Percentiles rank a stretch among this genome's conserved stretches.
These are phyloP conservation scores for Hapsidospora chrysogenum DNA, from an alignment of 495 filamentous ascomycete genomes.

Conservation along the genomic window DNA sequence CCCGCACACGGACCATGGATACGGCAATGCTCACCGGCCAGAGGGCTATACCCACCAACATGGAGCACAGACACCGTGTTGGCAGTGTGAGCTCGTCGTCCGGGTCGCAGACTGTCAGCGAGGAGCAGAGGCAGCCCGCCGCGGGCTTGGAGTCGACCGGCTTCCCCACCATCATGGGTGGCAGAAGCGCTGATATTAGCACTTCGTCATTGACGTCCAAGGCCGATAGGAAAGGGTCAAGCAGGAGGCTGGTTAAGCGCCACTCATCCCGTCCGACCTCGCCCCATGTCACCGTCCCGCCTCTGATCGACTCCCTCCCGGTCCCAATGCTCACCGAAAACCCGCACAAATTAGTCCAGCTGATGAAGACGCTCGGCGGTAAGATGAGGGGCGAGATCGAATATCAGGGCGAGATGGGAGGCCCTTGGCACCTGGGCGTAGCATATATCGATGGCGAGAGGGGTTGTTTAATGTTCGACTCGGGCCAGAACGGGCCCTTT, in stretches of 20 bases:
- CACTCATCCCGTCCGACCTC: conserved; percentile 29
- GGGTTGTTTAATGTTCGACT: conserved; percentile 47
- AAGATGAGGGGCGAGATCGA: conserved; percentile 54
- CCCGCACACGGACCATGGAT: conserved; percentile 35
- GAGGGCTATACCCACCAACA: conserved; percentile 4
- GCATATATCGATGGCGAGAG: conserved; percentile 52
- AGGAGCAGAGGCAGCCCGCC: conserved; percentile 20
- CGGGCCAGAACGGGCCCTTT: conserved; percentile 29
- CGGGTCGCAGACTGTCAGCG: conserved; percentile 18
- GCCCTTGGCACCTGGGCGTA: conserved; percentile 41
- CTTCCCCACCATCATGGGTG: conserved; percentile 14
- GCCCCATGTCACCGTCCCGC: conserved; percentile 24
- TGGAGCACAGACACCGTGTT: conserved; percentile 28
- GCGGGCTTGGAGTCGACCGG: conserved; percentile 19
- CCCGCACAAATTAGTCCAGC: conserved; percentile 42
- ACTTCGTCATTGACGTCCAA: conserved; percentile 11
- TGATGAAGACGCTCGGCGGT: conserved; percentile 54
- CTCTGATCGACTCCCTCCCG: conserved; percentile 35
- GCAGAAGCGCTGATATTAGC: conserved; percentile 16
- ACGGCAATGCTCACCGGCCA: conserved; percentile 26
- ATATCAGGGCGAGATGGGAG: conserved; percentile 37
- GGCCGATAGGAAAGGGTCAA: conserved; percentile 25
- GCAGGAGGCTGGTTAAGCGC: conserved; percentile 31
- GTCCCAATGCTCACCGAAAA: conserved; percentile 41
- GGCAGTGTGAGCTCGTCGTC: conserved; percentile 36